These are phyloP conservation scores for Colletotrichum paranaense DNA, from an alignment of 2,329 filamentous ascomycete species.

Conservation along the genomic window DNA sequence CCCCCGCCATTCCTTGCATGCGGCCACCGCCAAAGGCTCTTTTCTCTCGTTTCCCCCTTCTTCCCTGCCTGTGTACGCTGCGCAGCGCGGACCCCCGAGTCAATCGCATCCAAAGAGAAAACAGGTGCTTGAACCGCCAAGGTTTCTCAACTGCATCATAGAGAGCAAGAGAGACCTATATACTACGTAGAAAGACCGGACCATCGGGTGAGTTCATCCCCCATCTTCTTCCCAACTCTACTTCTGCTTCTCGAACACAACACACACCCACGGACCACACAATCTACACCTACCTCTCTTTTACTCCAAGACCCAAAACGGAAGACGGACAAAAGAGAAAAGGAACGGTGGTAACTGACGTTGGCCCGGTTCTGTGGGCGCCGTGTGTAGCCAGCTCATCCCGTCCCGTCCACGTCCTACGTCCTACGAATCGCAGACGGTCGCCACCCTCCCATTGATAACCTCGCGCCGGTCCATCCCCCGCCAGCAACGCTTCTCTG, in stretches of 20 bases:
- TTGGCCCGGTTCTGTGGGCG: conserved; percentile 13
- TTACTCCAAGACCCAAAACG: not conserved
- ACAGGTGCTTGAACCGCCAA: not conserved
- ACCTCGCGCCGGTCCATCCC: conserved; percentile 39
- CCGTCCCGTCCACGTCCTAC: not conserved
- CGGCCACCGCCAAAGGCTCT: not conserved
- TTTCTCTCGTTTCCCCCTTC: not conserved
- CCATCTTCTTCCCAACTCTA: not conserved
- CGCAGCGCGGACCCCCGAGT: not conserved
- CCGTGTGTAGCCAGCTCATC: conserved; percentile 6
- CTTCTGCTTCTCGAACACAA: not conserved
- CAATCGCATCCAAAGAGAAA: not conserved
- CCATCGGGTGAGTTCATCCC: not conserved
- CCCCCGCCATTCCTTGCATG: not conserved
- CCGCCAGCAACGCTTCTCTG: conserved; percentile 22
- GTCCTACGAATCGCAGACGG: conserved; percentile 32
- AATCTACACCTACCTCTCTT: not conserved
- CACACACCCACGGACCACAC: not conserved
- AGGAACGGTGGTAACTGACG: conserved; percentile 13
- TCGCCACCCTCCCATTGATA: conserved; percentile 40
- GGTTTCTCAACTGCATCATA: not conserved
- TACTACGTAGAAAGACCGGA: not conserved
- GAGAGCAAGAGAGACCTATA: not conserved
- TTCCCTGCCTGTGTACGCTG: not conserved
- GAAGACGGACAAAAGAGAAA: not conserved